These are phyloP conservation scores for Arachis monticola DNA, from an alignment of 331 rosid species.

Conservation along the genomic window DNA sequence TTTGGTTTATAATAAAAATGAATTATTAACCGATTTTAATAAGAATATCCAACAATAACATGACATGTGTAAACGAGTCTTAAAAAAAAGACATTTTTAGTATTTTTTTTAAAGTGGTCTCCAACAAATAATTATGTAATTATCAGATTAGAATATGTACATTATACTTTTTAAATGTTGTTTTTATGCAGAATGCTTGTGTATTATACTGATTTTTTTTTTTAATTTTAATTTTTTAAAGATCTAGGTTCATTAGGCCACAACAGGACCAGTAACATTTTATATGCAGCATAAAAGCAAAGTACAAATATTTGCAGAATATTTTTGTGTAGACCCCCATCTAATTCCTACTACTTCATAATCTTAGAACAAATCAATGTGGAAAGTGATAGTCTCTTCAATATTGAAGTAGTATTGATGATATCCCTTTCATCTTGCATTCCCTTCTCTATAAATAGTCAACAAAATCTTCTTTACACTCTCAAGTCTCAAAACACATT, in stretches of 20 bases:
- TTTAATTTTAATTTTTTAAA: no score
- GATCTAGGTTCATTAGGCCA: not conserved
- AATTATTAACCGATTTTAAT: no score
- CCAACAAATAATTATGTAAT: no score
- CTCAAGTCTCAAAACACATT: constrained; percentile 14
- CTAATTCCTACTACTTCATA: constrained; percentile 21
- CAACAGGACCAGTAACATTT: not conserved
- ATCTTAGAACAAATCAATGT: constrained; percentile 14
- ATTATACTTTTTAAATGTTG: no score
- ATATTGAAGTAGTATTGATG: not conserved
- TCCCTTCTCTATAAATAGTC: constrained; percentile 30
- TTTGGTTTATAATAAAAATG: no score
- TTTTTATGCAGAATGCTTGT: no score
- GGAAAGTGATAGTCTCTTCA: constrained; percentile 11
- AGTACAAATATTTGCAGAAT: constrained; percentile 22
- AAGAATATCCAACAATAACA: no score
- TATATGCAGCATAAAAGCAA: not conserved
- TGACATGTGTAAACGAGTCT: no score
- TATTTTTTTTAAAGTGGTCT: no score
- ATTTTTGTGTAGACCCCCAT: constrained; percentile 26
- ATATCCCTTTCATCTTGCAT: not conserved
- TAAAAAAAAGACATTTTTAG: no score
- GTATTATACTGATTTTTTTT: no score
- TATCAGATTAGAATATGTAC: no score
- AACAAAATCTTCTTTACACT: not conserved